phyloP scores from a whole-genome alignment of 2,329 filamentous ascomycete genomes.

The Beauveria australis region DNA sequence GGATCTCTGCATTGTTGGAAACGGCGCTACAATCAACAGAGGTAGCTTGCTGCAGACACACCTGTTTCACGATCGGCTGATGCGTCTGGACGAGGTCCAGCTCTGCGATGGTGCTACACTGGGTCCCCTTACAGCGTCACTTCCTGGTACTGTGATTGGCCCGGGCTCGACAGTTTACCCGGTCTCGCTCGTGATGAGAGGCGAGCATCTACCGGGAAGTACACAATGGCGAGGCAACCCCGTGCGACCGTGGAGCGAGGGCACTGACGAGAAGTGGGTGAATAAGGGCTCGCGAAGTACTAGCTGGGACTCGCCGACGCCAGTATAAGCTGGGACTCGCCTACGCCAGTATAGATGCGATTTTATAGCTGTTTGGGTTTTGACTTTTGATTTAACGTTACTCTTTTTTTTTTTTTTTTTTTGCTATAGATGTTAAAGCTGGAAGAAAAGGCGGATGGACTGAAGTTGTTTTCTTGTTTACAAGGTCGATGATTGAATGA shows the following conservation, averaged over 20 bases:
- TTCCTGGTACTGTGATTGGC: constrained; percentile 16
- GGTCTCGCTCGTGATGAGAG: constrained; percentile 16
- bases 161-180: constrained; percentile 15
- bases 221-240: constrained; percentile 17
- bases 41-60: constrained; percentile 16
- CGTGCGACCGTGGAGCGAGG: constrained; percentile 14
- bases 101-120: constrained; percentile 15
- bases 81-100: constrained; percentile 16
- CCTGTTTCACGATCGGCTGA: constrained; percentile 17
- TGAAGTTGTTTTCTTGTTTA: neutral
- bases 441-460: neutral
- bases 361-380: neutral
- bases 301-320: constrained; percentile 4
- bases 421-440: neutral
- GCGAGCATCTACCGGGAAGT: constrained; percentile 15
- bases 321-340: constrained; percentile 4
- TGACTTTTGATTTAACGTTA: neutral
- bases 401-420: neutral
- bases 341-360: neutral
- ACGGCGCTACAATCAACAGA: constrained; percentile 16
- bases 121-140: constrained; percentile 14
- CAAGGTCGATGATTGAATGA: neutral
- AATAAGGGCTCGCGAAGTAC: neutral
- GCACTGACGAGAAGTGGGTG: neutral
- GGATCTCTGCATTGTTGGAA: constrained; percentile 13